Percentiles rank a stretch among this genome's conserved stretches.
These are phyloP conservation scores for Colletotrichum salicis DNA, from an alignment of 2,329 filamentous ascomycete species.

Conservation along the genomic window DNA sequence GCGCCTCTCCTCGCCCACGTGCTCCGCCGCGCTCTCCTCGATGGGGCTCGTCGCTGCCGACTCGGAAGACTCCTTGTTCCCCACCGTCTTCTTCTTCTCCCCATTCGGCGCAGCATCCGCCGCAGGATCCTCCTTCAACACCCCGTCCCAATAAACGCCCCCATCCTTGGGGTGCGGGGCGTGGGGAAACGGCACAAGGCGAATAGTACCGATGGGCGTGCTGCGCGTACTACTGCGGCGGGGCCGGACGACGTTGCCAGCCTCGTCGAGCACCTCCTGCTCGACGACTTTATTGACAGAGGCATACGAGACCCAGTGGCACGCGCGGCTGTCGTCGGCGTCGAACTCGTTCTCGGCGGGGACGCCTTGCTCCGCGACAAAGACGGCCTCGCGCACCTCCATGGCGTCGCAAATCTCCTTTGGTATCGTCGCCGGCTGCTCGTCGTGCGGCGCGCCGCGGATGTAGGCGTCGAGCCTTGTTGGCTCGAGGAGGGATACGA, in stretches of 20 bases:
- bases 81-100: conserved; percentile 37
- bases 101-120: conserved; percentile 22
- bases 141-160: conserved; percentile 59
- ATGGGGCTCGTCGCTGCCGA: not conserved
- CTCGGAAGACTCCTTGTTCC: conserved; percentile 22
- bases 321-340: conserved; percentile 79
- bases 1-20: conserved; percentile 27
- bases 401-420: conserved; percentile 71
- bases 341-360: conserved; percentile 80
- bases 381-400: conserved; percentile 69
- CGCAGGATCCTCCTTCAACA: conserved; percentile 44
- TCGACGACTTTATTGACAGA: conserved; percentile 62
- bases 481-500: conserved; percentile 60
- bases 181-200: conserved; percentile 85
- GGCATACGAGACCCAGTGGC: conserved; percentile 89
- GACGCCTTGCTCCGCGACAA: conserved; percentile 68
- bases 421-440: conserved; percentile 61
- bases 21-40: conserved; percentile 37
- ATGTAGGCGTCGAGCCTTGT: conserved; percentile 61
- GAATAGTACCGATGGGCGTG: conserved; percentile 77
- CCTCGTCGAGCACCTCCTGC: conserved; percentile 55
- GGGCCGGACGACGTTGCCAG: conserved; percentile 53
- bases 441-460: conserved; percentile 48
- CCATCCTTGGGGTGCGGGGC: conserved; percentile 67
- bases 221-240: conserved; percentile 55